Base-by-base conservation (phyloP, 73 alveolate genomes). In the Durusdinium trenchii region DNA sequence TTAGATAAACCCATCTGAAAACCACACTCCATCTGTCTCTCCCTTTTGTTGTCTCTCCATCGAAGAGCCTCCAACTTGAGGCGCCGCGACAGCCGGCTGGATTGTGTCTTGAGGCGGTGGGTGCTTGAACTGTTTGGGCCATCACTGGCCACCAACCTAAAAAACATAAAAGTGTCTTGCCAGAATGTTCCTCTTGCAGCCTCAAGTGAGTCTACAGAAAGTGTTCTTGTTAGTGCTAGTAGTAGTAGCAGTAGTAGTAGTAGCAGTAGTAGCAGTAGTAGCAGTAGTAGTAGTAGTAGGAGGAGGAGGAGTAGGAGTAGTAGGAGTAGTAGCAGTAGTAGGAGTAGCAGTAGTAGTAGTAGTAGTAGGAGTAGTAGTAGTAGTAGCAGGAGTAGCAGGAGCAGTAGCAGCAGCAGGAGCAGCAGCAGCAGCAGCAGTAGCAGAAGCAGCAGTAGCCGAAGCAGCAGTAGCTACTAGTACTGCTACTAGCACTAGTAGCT, bases 51-150 rank as follows among this genome's bases (percentile, higher is more conserved):
- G 35, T 42, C 89, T 38, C 79, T 18, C 6, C 76, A 62, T 30
- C 79, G 45, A n/a, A 9, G 86, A 12, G 96, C 98, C 89, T 91
- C 98, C 98, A 91, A 69, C 45, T 91, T 91, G 46, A 91, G 76
- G 36, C 98, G 62, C 54, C 98, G 98, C n/a, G 98, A 91, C 78
- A 91, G 61, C 45, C 98, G 54, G 54, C 89, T 69, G 57, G 84
- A 62, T 40, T 48, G 89, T 26, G 98, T 91, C 76, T 91, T 91
- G 38, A 91, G 89, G 20, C 98, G 18, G 89, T 91, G 98, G 89
- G 98, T 91, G 67, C 94, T 84, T 7, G 94, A 50, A 18, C 54
- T 45, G n/a, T 42, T 30, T 35, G 61, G 61, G 3, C 42, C 32
- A 78, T 78, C 91, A 6, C 91, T 67, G 43, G 94, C 94, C 94